These are phyloP conservation scores for Lepraria neglecta DNA, from an alignment of 495 filamentous ascomycete species.

Conservation along the genomic window DNA sequence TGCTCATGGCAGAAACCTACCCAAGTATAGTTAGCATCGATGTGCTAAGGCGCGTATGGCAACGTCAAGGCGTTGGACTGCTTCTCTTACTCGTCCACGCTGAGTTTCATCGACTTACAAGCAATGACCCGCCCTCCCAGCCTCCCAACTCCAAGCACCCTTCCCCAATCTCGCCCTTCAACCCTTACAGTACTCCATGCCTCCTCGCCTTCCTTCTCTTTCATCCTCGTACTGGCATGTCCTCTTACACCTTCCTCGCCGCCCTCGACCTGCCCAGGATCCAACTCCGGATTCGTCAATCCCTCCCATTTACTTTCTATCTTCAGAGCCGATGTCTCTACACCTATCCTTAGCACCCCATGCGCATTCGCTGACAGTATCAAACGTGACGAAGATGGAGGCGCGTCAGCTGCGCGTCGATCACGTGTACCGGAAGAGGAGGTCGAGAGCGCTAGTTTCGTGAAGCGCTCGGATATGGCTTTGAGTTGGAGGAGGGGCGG, in stretches of 20 bases:
- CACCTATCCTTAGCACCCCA: slow-evolving; percentile 68
- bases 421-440: slow-evolving; percentile 25
- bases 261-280: slow-evolving; percentile 60
- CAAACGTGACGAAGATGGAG: slow-evolving; percentile 57
- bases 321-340: slow-evolving; percentile 70
- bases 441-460: slow-evolving; percentile 56
- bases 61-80: too few relatives aligned
- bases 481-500: slow-evolving; percentile 80
- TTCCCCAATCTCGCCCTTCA: slow-evolving; percentile 54
- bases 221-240: slow-evolving; percentile 69
- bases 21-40: background rate
- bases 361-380: slow-evolving; percentile 85
- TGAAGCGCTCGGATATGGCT: slow-evolving; percentile 88
- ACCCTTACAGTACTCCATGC: slow-evolving; percentile 73
- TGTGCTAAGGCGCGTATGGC: too few relatives aligned
- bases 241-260: slow-evolving; percentile 57
- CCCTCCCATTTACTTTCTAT: slow-evolving; percentile 78
- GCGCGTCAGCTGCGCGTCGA: slow-evolving; percentile 26
- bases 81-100: background rate
- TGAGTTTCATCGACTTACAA: slow-evolving; percentile 1
- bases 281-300: slow-evolving; percentile 75
- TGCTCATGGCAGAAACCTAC: slow-evolving; percentile 64
- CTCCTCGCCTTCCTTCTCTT: slow-evolving; percentile 53
- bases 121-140: slow-evolving; percentile 87
- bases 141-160: slow-evolving; percentile 80